Conservation (phyloP, 2,329 filamentous ascomycete species). For the Paecilomyces dactylethromorphus region DNA sequence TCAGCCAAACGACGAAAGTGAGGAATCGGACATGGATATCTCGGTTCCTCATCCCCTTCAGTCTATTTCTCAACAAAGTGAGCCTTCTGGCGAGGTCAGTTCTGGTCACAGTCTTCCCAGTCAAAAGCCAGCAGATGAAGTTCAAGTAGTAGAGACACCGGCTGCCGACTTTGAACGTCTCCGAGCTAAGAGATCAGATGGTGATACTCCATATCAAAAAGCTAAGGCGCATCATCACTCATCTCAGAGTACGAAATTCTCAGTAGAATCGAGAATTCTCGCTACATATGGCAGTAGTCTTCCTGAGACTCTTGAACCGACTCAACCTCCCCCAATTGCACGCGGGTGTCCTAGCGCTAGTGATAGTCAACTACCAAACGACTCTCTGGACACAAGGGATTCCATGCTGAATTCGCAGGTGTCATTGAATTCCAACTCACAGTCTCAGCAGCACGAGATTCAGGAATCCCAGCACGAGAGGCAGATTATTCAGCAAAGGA, state of each 20-base stretch:
- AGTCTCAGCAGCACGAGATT: background rate
- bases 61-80: conserved; percentile 13
- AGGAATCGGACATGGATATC: conserved; percentile 30
- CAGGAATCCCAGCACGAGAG: background rate
- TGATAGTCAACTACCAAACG: background rate
- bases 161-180: conserved; percentile 6
- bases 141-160: conserved; percentile 30
- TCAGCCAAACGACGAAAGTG: conserved; percentile 14
- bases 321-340: background rate
- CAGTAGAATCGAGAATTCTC: conserved; percentile 26
- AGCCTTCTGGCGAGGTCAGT: conserved; percentile 13
- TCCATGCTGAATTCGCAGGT: background rate
- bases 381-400: background rate
- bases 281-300: conserved; percentile 25
- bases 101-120: conserved; percentile 15
- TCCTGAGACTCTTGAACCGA: conserved; percentile 7
- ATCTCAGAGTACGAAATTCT: conserved; percentile 19
- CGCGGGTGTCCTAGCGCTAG: background rate
- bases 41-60: conserved; percentile 25
- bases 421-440: background rate
- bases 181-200: conserved; percentile 1
- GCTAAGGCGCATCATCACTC: conserved; percentile 9
- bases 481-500: background rate
- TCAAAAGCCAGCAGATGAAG: conserved; percentile 6
- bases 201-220: background rate